Evolutionary conservation across 2,329 filamentous ascomycete species (phyloP).

Genomic region (Chlorencoelia australis): DNA sequence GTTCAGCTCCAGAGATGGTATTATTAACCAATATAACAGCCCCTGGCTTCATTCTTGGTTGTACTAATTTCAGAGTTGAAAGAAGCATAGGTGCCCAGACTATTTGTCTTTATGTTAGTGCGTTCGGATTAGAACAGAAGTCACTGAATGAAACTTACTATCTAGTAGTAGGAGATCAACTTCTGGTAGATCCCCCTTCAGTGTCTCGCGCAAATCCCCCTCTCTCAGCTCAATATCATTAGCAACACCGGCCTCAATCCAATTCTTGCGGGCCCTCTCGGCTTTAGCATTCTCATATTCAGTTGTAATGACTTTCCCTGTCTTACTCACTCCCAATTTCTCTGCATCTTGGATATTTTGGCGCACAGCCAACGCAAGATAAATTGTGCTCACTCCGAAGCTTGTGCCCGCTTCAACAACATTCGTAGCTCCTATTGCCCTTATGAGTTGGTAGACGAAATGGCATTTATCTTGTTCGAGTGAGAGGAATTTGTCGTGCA

Average conservation of each 20-base stretch:
- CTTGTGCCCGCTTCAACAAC: conserved; percentile 52
- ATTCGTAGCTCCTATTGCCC: conserved; percentile 37
- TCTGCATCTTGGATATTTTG: too few relatives aligned
- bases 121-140: background rate
- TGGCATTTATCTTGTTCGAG: conserved; percentile 48
- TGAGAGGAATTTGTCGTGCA: conserved; percentile 48
- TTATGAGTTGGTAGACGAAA: conserved; percentile 44
- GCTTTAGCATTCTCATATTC: conserved; percentile 49
- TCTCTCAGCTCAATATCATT: conserved; percentile 44
- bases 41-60: conserved; percentile 35
- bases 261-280: conserved; percentile 39
- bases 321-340: conserved; percentile 22
- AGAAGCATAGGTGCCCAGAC: conserved; percentile 47
- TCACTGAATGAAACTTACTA: conserved; percentile 36
- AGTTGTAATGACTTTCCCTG: conserved; percentile 45
- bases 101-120: conserved; percentile 21
- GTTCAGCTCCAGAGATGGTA: conserved; percentile 28
- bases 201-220: conserved; percentile 46
- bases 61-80: conserved; percentile 38
- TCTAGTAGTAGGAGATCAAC: conserved; percentile 49
- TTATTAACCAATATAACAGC: conserved; percentile 43
- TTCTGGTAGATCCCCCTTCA: conserved; percentile 37
- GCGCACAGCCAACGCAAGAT: conserved; percentile 46
- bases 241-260: conserved; percentile 41
- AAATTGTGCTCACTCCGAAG: conserved; percentile 53